phyloP scores from a whole-genome alignment of 2,329 filamentous ascomycete genomes.

The Nemania sp. region DNA sequence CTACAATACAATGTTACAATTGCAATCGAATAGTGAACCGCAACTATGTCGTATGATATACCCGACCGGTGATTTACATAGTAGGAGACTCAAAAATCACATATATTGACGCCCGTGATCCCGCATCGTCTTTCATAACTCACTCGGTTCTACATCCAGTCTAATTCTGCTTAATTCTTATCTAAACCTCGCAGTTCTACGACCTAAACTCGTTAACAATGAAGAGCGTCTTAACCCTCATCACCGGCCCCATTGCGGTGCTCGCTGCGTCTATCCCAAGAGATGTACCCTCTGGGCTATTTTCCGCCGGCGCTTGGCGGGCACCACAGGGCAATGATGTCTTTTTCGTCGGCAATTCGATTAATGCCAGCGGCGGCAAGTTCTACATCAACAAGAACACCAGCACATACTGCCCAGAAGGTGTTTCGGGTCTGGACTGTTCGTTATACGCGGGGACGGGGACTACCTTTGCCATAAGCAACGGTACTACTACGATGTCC shows the following conservation, averaged over 20 bases:
- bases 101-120: conserved; percentile 10
- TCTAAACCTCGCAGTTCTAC: neutral
- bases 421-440: conserved; percentile 38
- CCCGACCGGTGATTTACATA: neutral
- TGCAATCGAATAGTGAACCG: neutral
- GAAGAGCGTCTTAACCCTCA: conserved; percentile 28
- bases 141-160: neutral
- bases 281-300: conserved; percentile 24
- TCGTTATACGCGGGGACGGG: conserved; percentile 33
- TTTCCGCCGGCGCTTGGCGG: conserved; percentile 41
- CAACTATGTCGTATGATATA: conserved; percentile 8
- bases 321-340: neutral
- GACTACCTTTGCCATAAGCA: conserved; percentile 39
- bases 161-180: neutral
- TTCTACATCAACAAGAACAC: conserved; percentile 43
- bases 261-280: conserved; percentile 22
- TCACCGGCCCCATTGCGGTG: conserved; percentile 20
- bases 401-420: conserved; percentile 41
- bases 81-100: neutral
- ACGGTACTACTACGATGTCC: conserved; percentile 31
- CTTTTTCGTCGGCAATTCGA: conserved; percentile 35
- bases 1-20: neutral
- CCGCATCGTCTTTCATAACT: neutral
- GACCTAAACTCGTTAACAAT: conserved; percentile 10
- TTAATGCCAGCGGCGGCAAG: conserved; percentile 44